Evolutionary conservation across 805 yeast species (phyloP), one percentile per base, ranked within the genome.

Genomic region (Cyberlindnera mrakii): DNA sequence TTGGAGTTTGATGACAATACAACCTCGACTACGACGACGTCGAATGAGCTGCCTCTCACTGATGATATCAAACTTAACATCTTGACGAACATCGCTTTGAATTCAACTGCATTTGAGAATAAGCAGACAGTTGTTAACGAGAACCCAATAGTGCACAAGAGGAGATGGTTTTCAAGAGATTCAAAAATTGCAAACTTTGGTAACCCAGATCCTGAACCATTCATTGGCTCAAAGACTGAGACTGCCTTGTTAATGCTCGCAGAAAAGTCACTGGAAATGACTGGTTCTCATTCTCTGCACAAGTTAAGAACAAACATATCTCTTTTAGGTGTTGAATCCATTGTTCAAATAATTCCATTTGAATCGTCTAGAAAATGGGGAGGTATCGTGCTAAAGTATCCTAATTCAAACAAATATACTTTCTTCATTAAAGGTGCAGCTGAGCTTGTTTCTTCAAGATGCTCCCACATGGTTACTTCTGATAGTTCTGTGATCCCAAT

Each of bases 321-420:
- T 3, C 38, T 51, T 5, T 46, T 70, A 14, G 59, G 65, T 11
- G 48, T 67, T 15, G 62, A 63, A 23, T 58, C 67, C 17, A 64
- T 85, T 32, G 84, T 74, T 2, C 95, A 87, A 63, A 67, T 78
- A 5, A 78, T 90, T 43, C 96, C 99, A 1, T 93, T 93, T 60
- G 98, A 93, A 66, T 85, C 96, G 46, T 72, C 86, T 4, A 74
- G 95, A 56, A 93, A 93, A 67, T 93, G 96, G 91, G 87, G 95
- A 56, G 96, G 93, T 35, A 65, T 88, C 17, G 81, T 89, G 6
- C 72, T 82, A 40, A 71, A 72, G 41, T 62, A 66, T 13, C 71
- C 71, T 9, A 70, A 67, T 4, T 33, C 50, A 5, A 35, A 34
- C 30, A 58, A 54, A 13, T 82, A 64, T 60, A 73, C 93, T 44